Conservation (phyloP, 2,329 filamentous ascomycete species). For the Leptographium radiaticola region DNA sequence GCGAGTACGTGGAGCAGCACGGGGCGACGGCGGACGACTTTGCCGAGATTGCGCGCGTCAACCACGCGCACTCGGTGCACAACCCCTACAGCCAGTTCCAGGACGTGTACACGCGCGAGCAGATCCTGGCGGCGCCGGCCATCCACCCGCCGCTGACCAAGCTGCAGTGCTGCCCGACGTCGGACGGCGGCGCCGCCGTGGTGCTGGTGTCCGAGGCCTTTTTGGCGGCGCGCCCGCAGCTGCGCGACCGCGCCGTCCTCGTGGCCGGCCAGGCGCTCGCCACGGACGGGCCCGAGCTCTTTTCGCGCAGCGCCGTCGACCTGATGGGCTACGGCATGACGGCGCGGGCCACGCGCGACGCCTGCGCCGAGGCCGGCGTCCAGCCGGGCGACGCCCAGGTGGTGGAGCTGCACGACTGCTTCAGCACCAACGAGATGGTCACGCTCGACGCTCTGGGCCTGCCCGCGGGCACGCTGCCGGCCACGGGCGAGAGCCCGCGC, state of each 20-base stretch:
- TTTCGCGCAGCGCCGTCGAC: constrained; percentile 71
- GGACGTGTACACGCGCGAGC: constrained; percentile 76
- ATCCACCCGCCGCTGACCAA: constrained; percentile 86
- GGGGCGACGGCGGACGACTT: constrained; percentile 79
- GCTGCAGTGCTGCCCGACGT: constrained; percentile 96
- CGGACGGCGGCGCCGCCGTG: constrained; percentile 79
- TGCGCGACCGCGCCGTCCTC: constrained; percentile 69
- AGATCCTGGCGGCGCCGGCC: constrained; percentile 62
- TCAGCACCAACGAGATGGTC: constrained; percentile 89
- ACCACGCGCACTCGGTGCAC: constrained; percentile 79
- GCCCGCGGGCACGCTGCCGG: constrained; percentile 47
- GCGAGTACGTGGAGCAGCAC: constrained; percentile 91
- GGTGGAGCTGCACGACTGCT: constrained; percentile 93
- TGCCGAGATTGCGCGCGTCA: constrained; percentile 84
- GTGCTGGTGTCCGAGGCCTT: constrained; percentile 83
- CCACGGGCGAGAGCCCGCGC: constrained; percentile 48
- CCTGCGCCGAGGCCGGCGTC: constrained; percentile 61
- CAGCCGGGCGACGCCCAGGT: constrained; percentile 61
- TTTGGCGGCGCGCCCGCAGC: constrained; percentile 70
- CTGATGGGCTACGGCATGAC: constrained; percentile 85
- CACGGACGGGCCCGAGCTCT: constrained; percentile 72
- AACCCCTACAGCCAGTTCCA: constrained; percentile 99
- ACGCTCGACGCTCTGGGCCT: constrained; percentile 78
- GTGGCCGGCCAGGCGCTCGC: constrained; percentile 80
- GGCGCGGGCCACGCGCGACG: constrained; percentile 51